Percentiles rank a stretch among this genome's conserved stretches.
Evolutionary conservation across 306 rosid species (phyloP).

Genomic region (Lotus japonicus): DNA sequence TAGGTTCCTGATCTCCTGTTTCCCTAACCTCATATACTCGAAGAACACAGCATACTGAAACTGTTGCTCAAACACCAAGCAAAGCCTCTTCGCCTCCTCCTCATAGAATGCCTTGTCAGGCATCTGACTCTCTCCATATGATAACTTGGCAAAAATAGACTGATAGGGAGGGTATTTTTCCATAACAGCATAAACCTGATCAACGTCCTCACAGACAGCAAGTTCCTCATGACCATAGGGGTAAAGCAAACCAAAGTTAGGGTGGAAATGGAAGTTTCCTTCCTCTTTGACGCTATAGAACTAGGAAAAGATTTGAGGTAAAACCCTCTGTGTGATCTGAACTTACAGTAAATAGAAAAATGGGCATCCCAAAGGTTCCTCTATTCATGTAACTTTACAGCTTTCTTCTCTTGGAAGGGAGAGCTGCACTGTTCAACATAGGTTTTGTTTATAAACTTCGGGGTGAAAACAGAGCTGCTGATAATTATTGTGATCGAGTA

Average conservation of each 20-base stretch:
- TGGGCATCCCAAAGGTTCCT: slow-evolving; percentile 63
- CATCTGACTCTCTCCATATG: slow-evolving; percentile 96
- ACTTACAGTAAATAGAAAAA: slow-evolving; percentile 66
- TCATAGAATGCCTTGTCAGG: slow-evolving; percentile 98
- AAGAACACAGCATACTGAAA: slow-evolving; percentile 94
- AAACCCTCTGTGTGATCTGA: slow-evolving; percentile 9
- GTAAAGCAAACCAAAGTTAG: too few relatives aligned
- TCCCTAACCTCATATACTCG: slow-evolving; percentile 96
- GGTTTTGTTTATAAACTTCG: neutral
- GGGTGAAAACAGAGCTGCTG: too few relatives aligned
- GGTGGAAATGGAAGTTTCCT: too few relatives aligned
- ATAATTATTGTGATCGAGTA: too few relatives aligned
- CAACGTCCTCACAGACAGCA: too few relatives aligned
- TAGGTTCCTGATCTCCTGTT: slow-evolving; percentile 91
- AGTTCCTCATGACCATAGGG: too few relatives aligned
- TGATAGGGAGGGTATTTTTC: slow-evolving; percentile 96
- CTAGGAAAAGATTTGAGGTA: too few relatives aligned
- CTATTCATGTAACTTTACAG: slow-evolving; percentile 80
- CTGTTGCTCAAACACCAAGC: slow-evolving; percentile 97
- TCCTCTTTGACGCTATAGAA: too few relatives aligned
- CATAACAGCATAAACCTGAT: slow-evolving; percentile 88
- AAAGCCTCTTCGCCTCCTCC: slow-evolving; percentile 98
- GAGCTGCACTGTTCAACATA: slow-evolving; percentile 69
- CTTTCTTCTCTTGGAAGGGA: slow-evolving; percentile 77
- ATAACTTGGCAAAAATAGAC: slow-evolving; percentile 74